These are phyloP conservation scores for Besnoitia besnoiti DNA, from an alignment of 169 alveolate genomes.

Conservation along the genomic window DNA sequence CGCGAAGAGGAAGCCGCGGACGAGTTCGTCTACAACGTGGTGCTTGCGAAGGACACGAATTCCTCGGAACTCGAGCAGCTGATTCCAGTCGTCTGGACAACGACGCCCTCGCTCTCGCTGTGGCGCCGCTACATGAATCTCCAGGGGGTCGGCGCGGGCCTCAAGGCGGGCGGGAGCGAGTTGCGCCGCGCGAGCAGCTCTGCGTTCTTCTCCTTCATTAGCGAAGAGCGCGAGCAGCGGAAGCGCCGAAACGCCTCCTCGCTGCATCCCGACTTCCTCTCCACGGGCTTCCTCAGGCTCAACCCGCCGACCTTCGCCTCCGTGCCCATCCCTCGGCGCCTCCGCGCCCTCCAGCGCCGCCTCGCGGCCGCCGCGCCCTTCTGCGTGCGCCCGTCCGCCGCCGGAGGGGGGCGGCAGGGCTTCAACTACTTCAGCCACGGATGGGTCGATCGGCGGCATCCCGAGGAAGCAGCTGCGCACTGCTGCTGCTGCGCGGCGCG, in stretches of 20 bases:
- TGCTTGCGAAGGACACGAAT: not conserved
- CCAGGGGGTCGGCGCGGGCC: not conserved
- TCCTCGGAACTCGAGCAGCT: not conserved
- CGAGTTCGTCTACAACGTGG: conserved; percentile 18
- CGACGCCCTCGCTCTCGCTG: not conserved
- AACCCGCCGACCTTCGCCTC: not conserved
- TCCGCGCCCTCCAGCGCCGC: not conserved
- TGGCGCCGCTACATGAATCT: not conserved
- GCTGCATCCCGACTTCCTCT: not conserved
- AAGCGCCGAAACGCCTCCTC: not conserved
- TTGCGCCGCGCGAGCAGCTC: no score
- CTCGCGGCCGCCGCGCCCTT: not conserved
- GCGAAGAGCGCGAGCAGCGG: not conserved
- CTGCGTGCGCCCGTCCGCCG: no score
- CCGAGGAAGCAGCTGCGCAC: not conserved
- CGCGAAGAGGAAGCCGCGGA: not conserved
- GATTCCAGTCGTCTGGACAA: conserved; percentile 17
- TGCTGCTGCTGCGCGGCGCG: conserved; percentile 9
- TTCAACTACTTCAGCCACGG: not conserved
- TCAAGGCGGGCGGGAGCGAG: not conserved
- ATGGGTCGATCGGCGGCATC: not conserved
- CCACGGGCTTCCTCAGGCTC: not conserved
- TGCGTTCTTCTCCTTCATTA: no score
- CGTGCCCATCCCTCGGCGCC: not conserved
- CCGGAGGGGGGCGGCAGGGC: not conserved